Evolutionary conservation across 2,329 filamentous ascomycete species (phyloP).

Genomic region (Apiospora arundinis): DNA sequence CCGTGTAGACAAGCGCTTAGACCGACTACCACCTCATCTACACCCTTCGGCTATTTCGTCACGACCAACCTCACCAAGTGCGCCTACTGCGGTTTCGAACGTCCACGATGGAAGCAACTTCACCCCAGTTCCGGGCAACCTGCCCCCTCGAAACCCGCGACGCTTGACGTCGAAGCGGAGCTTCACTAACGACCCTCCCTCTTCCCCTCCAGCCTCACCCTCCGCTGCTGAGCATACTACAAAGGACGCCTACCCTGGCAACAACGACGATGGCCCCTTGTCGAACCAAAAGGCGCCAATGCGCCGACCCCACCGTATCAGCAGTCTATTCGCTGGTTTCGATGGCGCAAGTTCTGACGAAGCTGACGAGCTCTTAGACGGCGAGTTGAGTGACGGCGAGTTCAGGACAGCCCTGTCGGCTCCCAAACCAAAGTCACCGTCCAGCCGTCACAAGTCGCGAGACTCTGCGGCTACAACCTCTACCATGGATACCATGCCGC

Average conservation of each 20-base stretch:
- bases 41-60: conserved; percentile 78
- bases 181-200: conserved; percentile 52
- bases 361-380: conserved; percentile 65
- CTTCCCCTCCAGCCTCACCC: conserved; percentile 51
- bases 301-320: conserved; percentile 75
- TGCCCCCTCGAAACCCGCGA: conserved; percentile 66
- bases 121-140: conserved; percentile 57
- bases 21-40: conserved; percentile 77
- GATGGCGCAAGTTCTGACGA: conserved; percentile 75
- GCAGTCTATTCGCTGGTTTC: conserved; percentile 87
- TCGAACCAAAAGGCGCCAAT: conserved; percentile 65
- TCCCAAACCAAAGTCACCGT: conserved; percentile 57
- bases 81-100: conserved; percentile 30
- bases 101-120: conserved; percentile 51
- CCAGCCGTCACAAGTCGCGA: conserved; percentile 49
- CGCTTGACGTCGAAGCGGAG: conserved; percentile 56
- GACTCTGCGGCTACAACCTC: conserved; percentile 46
- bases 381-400: conserved; percentile 70
- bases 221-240: conserved; percentile 45
- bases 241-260: conserved; percentile 75
- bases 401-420: conserved; percentile 71
- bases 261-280: conserved; percentile 80
- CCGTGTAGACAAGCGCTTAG: conserved; percentile 77
- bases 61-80: conserved; percentile 61
- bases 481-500: conserved; percentile 48